A percentile compares a stretch with the other conserved stretches of the same genome.
Evolutionary conservation across 2,329 filamentous ascomycete genomes (phyloP).

Genomic region (Tolypocladium ophioglossoides): DNA sequence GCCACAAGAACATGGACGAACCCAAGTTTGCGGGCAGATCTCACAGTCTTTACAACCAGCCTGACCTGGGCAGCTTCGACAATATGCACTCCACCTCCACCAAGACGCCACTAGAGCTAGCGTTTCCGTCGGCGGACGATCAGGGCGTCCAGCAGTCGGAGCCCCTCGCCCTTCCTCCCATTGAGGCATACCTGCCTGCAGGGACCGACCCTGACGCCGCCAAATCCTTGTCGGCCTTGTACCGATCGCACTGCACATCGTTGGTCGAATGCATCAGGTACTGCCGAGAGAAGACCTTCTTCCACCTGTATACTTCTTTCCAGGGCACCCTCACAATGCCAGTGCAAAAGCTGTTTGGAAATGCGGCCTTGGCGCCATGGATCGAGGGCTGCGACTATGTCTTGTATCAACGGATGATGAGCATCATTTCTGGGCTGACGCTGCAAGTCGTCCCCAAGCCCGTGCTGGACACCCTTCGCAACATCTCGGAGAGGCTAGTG

Average conservation of each 20-base stretch:
- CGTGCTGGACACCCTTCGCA: conserved; percentile 77
- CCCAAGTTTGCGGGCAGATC: conserved; percentile 11
- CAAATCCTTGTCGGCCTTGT: conserved; percentile 75
- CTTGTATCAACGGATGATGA: conserved; percentile 95
- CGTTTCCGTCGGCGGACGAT: conserved; percentile 49
- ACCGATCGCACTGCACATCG: conserved; percentile 90
- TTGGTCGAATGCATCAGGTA: conserved; percentile 91
- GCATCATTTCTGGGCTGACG: conserved; percentile 78
- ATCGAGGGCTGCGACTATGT: conserved; percentile 92
- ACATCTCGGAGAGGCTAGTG: conserved; percentile 74
- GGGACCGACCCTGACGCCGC: conserved; percentile 82
- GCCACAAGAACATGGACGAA: conserved; percentile 4
- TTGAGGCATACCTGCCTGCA: conserved; percentile 67
- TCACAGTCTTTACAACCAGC: conserved; percentile 49
- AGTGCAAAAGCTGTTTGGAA: conserved; percentile 81
- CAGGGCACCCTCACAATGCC: conserved; percentile 94
- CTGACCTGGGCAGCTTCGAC: conserved; percentile 44
- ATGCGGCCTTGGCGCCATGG: conserved; percentile 77
- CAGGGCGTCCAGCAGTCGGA: conserved; percentile 48
- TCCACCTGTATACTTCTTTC: conserved; percentile 88
- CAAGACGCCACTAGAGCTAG: conserved; percentile 49
- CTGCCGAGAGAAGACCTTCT: conserved; percentile 94
- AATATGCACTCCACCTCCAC: conserved; percentile 45
- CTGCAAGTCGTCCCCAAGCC: conserved; percentile 83
- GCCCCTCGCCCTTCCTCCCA: conserved; percentile 70